Conservation (phyloP, 2,329 filamentous ascomycete genomes). For the Triangularia setosa region DNA sequence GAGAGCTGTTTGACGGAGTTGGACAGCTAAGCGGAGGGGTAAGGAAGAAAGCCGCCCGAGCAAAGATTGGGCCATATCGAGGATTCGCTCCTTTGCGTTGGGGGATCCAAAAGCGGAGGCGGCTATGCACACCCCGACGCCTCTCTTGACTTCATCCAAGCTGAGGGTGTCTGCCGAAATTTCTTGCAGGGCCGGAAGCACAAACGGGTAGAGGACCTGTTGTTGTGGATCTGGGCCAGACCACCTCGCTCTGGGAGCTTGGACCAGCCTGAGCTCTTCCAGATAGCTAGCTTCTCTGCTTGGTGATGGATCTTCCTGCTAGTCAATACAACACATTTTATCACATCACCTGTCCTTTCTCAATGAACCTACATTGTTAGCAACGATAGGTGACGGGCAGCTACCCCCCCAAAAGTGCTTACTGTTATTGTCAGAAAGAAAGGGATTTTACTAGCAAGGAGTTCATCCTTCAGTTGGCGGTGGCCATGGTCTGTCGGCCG, state of each 20-base stretch:
- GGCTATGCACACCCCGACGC: background rate
- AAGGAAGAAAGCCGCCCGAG: background rate
- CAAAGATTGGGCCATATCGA: background rate
- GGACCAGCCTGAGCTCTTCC: too few relatives aligned
- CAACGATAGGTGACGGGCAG: background rate
- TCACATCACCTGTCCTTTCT: background rate
- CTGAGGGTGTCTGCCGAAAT: background rate
- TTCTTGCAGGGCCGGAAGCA: background rate
- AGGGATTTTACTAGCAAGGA: too few relatives aligned
- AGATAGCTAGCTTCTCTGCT: too few relatives aligned
- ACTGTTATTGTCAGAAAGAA: too few relatives aligned
- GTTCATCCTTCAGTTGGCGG: too few relatives aligned
- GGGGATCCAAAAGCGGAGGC: background rate
- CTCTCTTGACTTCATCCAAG: background rate
- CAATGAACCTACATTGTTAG: background rate
- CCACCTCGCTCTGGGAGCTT: too few relatives aligned
- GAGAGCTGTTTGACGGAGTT: background rate
- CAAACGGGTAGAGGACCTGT: background rate
- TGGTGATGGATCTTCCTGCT: too few relatives aligned
- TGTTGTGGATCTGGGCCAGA: too few relatives aligned
- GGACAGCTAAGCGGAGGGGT: background rate
- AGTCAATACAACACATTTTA: too few relatives aligned
- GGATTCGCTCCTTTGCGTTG: background rate
- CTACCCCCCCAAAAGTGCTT: too few relatives aligned
- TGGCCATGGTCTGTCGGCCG: too few relatives aligned